These are phyloP conservation scores for Nicotiana attenuata DNA, from an alignment of 257 asterid species.

Conservation along the genomic window DNA sequence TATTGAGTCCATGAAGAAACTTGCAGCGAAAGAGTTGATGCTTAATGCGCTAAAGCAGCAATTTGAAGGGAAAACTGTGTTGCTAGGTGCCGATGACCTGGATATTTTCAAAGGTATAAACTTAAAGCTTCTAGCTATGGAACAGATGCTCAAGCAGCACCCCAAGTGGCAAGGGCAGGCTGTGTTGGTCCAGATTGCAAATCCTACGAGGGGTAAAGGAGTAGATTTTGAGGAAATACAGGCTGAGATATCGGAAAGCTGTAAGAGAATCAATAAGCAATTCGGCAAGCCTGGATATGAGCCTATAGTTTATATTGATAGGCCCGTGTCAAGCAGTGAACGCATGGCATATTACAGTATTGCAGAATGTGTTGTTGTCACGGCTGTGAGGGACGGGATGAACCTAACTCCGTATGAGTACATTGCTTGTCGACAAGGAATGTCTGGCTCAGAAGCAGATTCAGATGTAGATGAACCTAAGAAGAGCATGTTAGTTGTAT, in stretches of 20 bases:
- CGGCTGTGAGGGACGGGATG: conserved; percentile 94
- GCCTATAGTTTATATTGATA: conserved; percentile 54
- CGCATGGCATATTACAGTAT: conserved; percentile 78
- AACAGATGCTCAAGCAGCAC: conserved; percentile 73
- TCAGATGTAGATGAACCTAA: conserved; percentile 51
- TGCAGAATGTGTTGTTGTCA: conserved; percentile 87
- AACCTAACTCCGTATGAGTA: conserved; percentile 86
- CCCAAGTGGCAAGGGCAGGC: conserved; percentile 76
- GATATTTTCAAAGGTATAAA: conserved; percentile 89
- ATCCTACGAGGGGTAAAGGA: conserved; percentile 79
- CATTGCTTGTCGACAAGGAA: conserved; percentile 74
- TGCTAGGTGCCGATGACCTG: conserved; percentile 86
- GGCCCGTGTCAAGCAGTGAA: conserved; percentile 62
- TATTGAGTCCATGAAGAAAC: conserved; percentile 66
- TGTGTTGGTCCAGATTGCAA: conserved; percentile 73
- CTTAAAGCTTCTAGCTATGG: conserved; percentile 83
- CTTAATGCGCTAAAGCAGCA: conserved; percentile 63
- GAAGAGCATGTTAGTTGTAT: conserved; percentile 83
- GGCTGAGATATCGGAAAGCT: conserved; percentile 61
- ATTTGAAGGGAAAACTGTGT: conserved; percentile 67
- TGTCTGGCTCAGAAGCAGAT: conserved; percentile 42
- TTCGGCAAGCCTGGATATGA: conserved; percentile 78
- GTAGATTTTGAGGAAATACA: conserved; percentile 57
- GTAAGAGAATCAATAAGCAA: conserved; percentile 55
- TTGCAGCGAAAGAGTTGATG: conserved; percentile 60